Evolutionary conservation across 768 basidiomycete species (phyloP).

Genomic region (Coprinopsis strossmayeri): DNA sequence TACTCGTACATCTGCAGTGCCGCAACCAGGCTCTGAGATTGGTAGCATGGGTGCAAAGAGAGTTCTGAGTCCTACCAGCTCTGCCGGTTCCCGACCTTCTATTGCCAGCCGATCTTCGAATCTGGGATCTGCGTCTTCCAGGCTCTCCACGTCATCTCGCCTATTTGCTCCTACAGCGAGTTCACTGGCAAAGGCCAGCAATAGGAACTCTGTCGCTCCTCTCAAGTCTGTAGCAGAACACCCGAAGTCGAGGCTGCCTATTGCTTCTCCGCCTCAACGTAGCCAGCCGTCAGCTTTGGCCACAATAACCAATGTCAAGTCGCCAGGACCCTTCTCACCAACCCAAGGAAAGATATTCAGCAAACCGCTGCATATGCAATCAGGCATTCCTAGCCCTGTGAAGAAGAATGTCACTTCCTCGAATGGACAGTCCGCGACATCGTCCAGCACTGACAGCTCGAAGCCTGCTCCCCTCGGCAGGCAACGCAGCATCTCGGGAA

Average conservation of each 20-base stretch:
- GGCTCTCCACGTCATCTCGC: constrained; percentile 31
- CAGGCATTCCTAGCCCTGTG: constrained; percentile 30
- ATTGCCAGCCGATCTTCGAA: neutral
- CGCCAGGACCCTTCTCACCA: constrained; percentile 19
- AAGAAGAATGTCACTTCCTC: constrained; percentile 14
- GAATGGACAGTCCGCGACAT: neutral
- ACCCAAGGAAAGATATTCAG: constrained; percentile 41
- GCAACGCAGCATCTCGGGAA: constrained; percentile 32
- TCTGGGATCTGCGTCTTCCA: constrained; percentile 27
- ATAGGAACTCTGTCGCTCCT: constrained; percentile 10
- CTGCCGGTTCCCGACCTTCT: constrained; percentile 14
- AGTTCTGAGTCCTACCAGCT: neutral
- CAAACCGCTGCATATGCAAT: constrained; percentile 37
- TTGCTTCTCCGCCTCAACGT: constrained; percentile 5
- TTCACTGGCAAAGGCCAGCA: constrained; percentile 56
- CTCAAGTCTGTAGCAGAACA: constrained; percentile 12
- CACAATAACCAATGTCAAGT: constrained; percentile 28
- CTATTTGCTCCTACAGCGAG: constrained; percentile 73
- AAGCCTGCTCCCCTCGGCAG: neutral
- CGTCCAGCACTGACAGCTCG: neutral
- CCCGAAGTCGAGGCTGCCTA: neutral
- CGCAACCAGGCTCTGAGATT: constrained; percentile 9
- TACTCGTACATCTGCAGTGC: neutral
- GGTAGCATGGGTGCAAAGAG: constrained; percentile 32
- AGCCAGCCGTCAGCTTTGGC: constrained; percentile 15